Evolutionary conservation across 257 asterid genomes (phyloP), one percentile per base, ranked within the genome.

Genomic region (Jacaranda mimosifolia): DNA sequence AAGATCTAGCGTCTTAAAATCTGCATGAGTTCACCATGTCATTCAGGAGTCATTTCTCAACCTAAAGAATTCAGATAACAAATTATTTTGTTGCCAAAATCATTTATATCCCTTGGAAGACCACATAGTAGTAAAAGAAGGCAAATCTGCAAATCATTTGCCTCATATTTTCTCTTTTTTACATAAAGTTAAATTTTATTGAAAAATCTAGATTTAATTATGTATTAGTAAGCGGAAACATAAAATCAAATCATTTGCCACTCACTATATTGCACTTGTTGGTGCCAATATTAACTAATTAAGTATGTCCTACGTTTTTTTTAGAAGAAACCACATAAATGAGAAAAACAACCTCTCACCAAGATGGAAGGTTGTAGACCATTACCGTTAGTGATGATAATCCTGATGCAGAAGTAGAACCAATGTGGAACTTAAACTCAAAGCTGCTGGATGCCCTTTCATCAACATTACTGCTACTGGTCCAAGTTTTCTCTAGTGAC

Each of bases 381-480:
- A 53, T 81, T 86, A 89, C 89, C 82, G 19, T 77, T 62, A 69
- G 59, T 68, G 83, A 69, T 56, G 64, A 63, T 52, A 67, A 78
- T 68, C 84, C 85, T 52, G 85, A 73, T 38, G 79, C 81, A 73
- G 79, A 75, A 71, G 79, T 15, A 32, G 84, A 70, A 66, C 83
- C 87, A 42, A 77, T 39, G 17, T 80, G 89, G 78, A 89, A 89
- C 75, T 81, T 84, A 70, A 89, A 89, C 89, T 87, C 89, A 72
- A 89, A 86, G 78, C 81, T 72, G 68, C 79, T 57, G 12, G 87
- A 69, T 4, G 63, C 83, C 18, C 73, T 68, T 43, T 82, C 84
- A 9, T 64, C 80, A 36, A 52, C 72, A 59, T 70, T 64, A 51
- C 45, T 77, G 73, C 75, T 51, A 74, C 51, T 60, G 69, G 89